A percentile compares a stretch with the other conserved stretches of the same genome.
phyloP scores from a whole-genome alignment of 495 filamentous ascomycete genomes.

The Geoglossum glabrum region DNA sequence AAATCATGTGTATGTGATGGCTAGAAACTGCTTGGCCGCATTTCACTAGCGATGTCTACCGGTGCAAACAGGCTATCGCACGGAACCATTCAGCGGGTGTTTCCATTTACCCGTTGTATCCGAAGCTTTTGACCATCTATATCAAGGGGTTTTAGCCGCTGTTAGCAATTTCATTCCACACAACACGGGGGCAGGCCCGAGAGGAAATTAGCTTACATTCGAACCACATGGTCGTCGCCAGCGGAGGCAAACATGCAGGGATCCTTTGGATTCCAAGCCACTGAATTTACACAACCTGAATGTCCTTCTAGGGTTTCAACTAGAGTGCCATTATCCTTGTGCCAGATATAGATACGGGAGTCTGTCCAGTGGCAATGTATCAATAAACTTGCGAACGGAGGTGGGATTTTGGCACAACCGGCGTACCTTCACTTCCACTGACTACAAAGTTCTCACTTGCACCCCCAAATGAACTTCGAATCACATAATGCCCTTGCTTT shows the following conservation, averaged over 20 bases:
- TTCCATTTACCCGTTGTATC: neutral
- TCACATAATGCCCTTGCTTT: constrained; percentile 48
- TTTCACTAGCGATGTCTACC: neutral
- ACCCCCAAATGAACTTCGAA: constrained; percentile 69
- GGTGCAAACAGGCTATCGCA: neutral
- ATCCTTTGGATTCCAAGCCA: constrained; percentile 73
- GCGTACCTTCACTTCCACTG: constrained; percentile 72
- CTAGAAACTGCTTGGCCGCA: neutral
- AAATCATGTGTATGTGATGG: neutral
- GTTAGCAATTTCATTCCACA: neutral
- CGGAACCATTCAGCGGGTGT: neutral
- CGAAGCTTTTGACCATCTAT: constrained; percentile 1
- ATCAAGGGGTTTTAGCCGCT: neutral
- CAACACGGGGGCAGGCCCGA: neutral
- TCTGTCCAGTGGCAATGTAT: constrained; percentile 26
- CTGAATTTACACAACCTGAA: constrained; percentile 66
- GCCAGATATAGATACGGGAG: constrained; percentile 70
- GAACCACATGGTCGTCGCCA: constrained; percentile 68
- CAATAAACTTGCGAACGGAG: neutral
- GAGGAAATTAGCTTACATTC: constrained; percentile 43
- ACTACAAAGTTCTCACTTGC: constrained; percentile 79
- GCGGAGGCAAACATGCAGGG: constrained; percentile 77
- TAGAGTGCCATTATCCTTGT: constrained; percentile 54
- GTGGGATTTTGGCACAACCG: neutral
- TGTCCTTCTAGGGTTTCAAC: constrained; percentile 66